Evolutionary conservation across 306 rosid genomes (phyloP).

Genomic region (Castanospermum australe): DNA sequence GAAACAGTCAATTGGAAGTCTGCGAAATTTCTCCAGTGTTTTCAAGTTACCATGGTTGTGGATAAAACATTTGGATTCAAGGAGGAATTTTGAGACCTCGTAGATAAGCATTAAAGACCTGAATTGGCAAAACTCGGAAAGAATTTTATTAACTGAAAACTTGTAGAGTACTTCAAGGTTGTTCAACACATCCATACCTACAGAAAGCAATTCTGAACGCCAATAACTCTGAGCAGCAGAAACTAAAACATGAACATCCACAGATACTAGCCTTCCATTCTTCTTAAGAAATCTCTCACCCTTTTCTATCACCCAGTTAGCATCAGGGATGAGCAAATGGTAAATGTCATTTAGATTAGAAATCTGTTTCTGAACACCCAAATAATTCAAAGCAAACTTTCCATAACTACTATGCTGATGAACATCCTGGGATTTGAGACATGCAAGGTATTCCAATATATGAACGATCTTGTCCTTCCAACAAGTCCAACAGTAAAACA

Average conservation of each 20-base stretch:
- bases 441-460: conserved; percentile 39
- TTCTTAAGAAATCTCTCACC: conserved; percentile 30
- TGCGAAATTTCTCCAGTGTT: conserved; percentile 16
- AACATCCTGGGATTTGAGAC: conserved; percentile 33
- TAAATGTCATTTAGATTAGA: conserved; percentile 23
- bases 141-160: conserved; percentile 4
- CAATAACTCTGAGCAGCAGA: conserved; percentile 49
- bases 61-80: conserved; percentile 30
- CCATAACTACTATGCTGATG: conserved; percentile 28
- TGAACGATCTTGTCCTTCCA: conserved; percentile 56
- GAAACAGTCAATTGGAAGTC: conserved; percentile 26
- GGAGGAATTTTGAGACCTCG: conserved; percentile 51
- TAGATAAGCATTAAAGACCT: conserved; percentile 41
- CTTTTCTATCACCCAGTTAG: conserved; percentile 52
- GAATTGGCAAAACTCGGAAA: conserved; percentile 26
- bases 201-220: conserved; percentile 49
- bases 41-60: neutral
- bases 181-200: conserved; percentile 52
- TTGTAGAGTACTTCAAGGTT: conserved; percentile 43
- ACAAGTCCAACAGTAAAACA: conserved; percentile 63
- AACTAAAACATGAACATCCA: conserved; percentile 37
- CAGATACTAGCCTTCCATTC: conserved; percentile 41
- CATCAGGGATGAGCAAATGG: conserved; percentile 53
- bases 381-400: conserved; percentile 50
- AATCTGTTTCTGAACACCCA: conserved; percentile 52